Base-by-base conservation (phyloP, 495 filamentous ascomycete genomes). In the Annulohypoxylon maeteangense region DNA sequence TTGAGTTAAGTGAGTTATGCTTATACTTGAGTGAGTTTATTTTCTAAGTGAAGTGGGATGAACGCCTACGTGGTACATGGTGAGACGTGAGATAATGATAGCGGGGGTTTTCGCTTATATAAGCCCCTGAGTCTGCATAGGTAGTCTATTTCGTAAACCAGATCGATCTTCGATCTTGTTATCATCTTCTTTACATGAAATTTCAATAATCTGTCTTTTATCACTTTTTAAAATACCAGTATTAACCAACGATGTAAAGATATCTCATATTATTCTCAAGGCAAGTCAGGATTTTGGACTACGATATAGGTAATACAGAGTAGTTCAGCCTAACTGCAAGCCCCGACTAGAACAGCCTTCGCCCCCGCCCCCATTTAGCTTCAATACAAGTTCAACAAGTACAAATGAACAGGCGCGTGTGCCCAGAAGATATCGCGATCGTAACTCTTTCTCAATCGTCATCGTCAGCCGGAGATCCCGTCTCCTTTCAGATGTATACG, bases 41-140 rank as follows among this genome's bases (percentile, higher is more conserved):
- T 20, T 54, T 54, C 27, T 54, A 34, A 54, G 23, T 48, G 45
- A 25, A 23, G 18, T 48, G 45, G 10, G 47, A 51, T 29, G 47
- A 29, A n/a, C n/a, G n/a, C n/a, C n/a, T n/a, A n/a, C n/a, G n/a
- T n/a, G n/a, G 29, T 54, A 20, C 20, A n/a, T 53, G 48, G 48
- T 53, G 48, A 31, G 14, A 54, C 27, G 7, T 34, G 27, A 54
- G 50, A 54, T 34, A 54, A 34, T 34, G 3, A 16, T 54, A 54
- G 50, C 29, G 50, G 50, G 25, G 48, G 2, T 27, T n/a, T 20
- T 36, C 16, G 50, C 50, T 34, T 54, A 34, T 54, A 54, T 16
- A 29, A 54, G 18, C 50, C 50, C 27, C 20, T 2, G 6, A 20
- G 6, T 34, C 50, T 34, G 27, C 50, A 32, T 54, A 54, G n/a